Evolutionary conservation across 75 land plant species (phyloP), one percentile per base, ranked within the genome.

Genomic region (Ceratopteris richardii): DNA sequence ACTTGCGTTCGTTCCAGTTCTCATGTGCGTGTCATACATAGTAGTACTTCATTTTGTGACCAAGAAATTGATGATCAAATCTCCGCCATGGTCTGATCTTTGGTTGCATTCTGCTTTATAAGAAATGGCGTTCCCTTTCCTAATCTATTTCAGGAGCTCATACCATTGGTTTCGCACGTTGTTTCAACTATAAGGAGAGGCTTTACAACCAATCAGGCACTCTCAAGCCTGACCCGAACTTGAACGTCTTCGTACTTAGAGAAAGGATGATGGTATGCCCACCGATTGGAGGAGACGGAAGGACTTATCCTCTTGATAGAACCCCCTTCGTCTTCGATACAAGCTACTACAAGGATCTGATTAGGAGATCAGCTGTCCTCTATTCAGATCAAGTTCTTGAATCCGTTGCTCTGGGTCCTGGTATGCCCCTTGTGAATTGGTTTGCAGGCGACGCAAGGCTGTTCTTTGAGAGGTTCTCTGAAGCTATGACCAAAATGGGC

Each of bases 401-500:
- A 26, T 66, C 67, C 28, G 66, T 74, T 1, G 59, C 62, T 29
- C 60, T 61, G 25, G 29, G 31, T 31, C 29, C 19, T n/a, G 75
- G 86, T 0, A 59, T 28, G 51, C 44, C 56, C 9, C 57, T 82
- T 5, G 94, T 88, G 54, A 60, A 71, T 61, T 29, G 33, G 31
- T 86, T 79, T 57, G 86, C 94, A 14, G 39, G 22, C 1, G 65
- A 70, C 44, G 56, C 69, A 21, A 41, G 65, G 26, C 53, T 63
- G 16, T 89, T 89, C 80, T 75, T 82, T 44, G 25, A 80, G 65
- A 81, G 80, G 10, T 89, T 86, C 28, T 77, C 82, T 0, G 33
- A 44, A 14, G 77, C 95, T 9, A 75, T 89, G 82, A 36, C 79
- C 19, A 86, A 78, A 67, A 82, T 89, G 95, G 75, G 87, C 30